Evolutionary conservation across 1,139 yeast species (phyloP).

Genomic region (Candida sp.): DNA sequence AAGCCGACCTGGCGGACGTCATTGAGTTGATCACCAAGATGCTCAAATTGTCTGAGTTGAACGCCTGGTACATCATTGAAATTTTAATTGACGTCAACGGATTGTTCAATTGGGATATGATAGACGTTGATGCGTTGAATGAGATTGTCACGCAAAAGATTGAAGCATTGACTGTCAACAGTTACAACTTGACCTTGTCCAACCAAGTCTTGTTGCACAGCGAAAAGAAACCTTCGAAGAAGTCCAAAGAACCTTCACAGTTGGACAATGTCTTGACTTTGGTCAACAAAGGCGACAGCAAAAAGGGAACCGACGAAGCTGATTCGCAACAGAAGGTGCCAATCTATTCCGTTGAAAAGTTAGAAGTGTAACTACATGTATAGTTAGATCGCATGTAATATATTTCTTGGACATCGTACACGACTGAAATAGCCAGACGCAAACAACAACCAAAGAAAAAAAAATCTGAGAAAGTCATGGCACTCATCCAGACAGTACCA

Average conservation of each 20-base stretch:
- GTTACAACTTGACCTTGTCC: slow-evolving; percentile 58
- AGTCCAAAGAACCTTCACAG: slow-evolving; percentile 21
- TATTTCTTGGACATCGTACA: too few species aligned
- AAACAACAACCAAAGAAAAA: background rate
- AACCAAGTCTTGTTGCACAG: slow-evolving; percentile 47
- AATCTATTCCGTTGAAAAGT: slow-evolving; percentile 54
- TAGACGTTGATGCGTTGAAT: slow-evolving; percentile 49
- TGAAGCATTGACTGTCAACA: slow-evolving; percentile 50
- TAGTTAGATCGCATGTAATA: background rate
- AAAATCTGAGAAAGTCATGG: background rate
- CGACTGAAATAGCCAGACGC: too few species aligned
- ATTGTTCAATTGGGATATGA: slow-evolving; percentile 61
- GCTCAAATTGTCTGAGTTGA: slow-evolving; percentile 25
- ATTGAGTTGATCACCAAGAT: slow-evolving; percentile 41
- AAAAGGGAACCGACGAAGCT: slow-evolving; percentile 29
- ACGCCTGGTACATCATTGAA: slow-evolving; percentile 65
- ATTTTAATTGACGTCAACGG: slow-evolving; percentile 78
- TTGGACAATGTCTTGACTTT: slow-evolving; percentile 46
- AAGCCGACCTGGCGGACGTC: slow-evolving; percentile 44
- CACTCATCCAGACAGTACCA: background rate
- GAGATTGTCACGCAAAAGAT: slow-evolving; percentile 52
- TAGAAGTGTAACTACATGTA: slow-evolving; percentile 33
- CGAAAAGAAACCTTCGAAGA: slow-evolving; percentile 23
- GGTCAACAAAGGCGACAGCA: slow-evolving; percentile 25
- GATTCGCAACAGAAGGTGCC: slow-evolving; percentile 48